Conservation (phyloP, 139 green algal species). For the Edaphochlamys debaryana region DNA sequence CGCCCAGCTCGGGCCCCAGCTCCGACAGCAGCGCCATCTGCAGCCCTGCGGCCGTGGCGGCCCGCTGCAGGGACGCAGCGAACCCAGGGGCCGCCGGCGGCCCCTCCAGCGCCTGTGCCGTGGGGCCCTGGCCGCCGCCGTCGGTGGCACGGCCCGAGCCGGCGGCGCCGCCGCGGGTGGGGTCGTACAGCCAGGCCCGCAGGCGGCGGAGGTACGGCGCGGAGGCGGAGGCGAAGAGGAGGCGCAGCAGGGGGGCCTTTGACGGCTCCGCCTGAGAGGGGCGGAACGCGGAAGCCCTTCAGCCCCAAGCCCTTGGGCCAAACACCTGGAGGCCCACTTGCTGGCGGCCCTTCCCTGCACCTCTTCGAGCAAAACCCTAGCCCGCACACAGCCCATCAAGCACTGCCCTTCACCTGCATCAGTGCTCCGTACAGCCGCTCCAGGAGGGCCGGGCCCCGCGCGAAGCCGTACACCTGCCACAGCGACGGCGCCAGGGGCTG, state of each 20-base stretch:
- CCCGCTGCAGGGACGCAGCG: neutral
- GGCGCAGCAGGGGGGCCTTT: conserved; percentile 12
- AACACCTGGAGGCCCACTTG: too few relatives aligned
- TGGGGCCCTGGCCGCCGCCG: too few relatives aligned
- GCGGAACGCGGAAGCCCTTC: too few relatives aligned
- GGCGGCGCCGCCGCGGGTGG: neutral
- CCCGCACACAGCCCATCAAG: too few relatives aligned
- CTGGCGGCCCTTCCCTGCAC: too few relatives aligned
- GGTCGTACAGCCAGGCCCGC: conserved; percentile 28
- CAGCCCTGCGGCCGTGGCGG: neutral
- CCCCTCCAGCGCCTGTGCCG: neutral
- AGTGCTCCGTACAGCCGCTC: conserved; percentile 27
- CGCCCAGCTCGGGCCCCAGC: neutral
- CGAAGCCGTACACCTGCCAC: conserved; percentile 36
- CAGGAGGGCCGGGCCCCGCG: conserved; percentile 14
- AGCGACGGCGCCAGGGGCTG: conserved; percentile 19
- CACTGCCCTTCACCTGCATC: too few relatives aligned
- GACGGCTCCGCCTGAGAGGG: conserved; percentile 35
- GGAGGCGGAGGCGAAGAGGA: conserved; percentile 20
- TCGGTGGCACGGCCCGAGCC: too few relatives aligned
- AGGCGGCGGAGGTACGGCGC: conserved; percentile 23
- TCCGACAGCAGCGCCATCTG: neutral
- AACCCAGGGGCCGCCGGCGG: conserved; percentile 12
- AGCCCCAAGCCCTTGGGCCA: too few relatives aligned
- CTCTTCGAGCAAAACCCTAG: too few relatives aligned